A percentile compares a stretch with the other conserved stretches of the same genome.
Conservation (phyloP, 306 rosid species). For the Cucumis hystrix region DNA sequence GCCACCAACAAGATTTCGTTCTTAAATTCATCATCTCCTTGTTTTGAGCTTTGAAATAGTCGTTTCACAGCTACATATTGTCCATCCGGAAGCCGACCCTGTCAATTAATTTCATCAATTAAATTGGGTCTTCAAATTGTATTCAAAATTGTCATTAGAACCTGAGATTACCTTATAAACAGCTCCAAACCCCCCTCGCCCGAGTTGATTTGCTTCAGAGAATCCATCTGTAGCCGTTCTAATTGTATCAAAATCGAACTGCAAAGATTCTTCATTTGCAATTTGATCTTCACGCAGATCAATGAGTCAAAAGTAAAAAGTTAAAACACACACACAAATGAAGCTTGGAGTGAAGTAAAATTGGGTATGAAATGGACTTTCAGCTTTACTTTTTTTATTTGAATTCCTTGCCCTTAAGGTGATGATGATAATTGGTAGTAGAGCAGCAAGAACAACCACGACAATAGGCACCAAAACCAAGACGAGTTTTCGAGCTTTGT, state of each 20-base stretch:
- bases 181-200: conserved; percentile 2
- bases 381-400: neutral
- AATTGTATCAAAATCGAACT: neutral
- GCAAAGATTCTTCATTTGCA: neutral
- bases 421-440: neutral
- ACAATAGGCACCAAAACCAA: neutral
- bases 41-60: conserved; percentile 20
- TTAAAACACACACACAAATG: neutral
- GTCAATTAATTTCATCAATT: neutral
- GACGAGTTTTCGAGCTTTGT: neutral
- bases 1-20: conserved; percentile 37
- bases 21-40: conserved; percentile 39
- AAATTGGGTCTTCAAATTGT: neutral
- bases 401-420: neutral
- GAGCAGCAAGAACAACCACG: neutral
- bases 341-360: neutral
- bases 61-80: conserved; percentile 33
- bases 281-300: neutral
- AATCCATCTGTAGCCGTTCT: neutral
- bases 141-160: too few relatives aligned
- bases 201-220: neutral
- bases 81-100: conserved; percentile 10
- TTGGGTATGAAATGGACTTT: neutral
- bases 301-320: neutral
- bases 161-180: conserved; percentile 3